phyloP scores from a whole-genome alignment of 345 rosid species.

The Sonneratia caseolaris region DNA sequence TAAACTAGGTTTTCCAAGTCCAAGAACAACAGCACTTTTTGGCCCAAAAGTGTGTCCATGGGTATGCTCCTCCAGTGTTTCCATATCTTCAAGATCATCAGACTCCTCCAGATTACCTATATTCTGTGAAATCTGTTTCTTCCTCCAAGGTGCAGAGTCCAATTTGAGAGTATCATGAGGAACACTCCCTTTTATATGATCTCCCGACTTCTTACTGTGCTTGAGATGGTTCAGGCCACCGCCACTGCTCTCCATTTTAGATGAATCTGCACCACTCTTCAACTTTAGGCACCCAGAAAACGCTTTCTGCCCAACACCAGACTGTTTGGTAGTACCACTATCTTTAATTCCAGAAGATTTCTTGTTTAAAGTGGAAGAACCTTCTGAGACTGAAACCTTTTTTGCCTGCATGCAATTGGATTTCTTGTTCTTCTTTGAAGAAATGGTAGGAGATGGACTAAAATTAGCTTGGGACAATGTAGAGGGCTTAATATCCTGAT shows the following conservation, averaged over 20 bases:
- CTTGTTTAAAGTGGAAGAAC: conserved; percentile 21
- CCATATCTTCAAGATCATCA: conserved; percentile 21
- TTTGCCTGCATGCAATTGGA: conserved; percentile 24
- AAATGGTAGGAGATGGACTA: conserved; percentile 24
- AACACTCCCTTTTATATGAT: conserved; percentile 20
- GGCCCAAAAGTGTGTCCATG: background rate
- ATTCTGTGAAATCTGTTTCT: conserved; percentile 22
- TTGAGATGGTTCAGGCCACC: conserved; percentile 12
- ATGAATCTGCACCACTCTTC: conserved; percentile 17
- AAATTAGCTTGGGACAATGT: conserved; percentile 25
- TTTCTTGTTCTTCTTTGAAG: conserved; percentile 34
- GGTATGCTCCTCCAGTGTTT: conserved; percentile 6
- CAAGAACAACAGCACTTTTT: conserved; percentile 21
- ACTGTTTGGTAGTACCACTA: conserved; percentile 18
- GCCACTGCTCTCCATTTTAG: conserved; percentile 24
- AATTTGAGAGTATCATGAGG: conserved; percentile 22
- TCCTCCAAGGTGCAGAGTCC: conserved; percentile 22
- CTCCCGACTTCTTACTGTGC: conserved; percentile 32
- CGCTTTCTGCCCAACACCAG: conserved; percentile 23
- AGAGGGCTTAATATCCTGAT: conserved; percentile 40
- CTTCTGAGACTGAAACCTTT: conserved; percentile 22
- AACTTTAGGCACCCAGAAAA: conserved; percentile 28
- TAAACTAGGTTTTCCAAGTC: conserved; percentile 26
- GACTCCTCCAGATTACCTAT: conserved; percentile 23
- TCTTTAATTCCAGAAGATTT: conserved; percentile 30